Evolutionary conservation across 441 rosid species (phyloP), one percentile per base, ranked within the genome.

Genomic region (Eruca vesicaria): DNA sequence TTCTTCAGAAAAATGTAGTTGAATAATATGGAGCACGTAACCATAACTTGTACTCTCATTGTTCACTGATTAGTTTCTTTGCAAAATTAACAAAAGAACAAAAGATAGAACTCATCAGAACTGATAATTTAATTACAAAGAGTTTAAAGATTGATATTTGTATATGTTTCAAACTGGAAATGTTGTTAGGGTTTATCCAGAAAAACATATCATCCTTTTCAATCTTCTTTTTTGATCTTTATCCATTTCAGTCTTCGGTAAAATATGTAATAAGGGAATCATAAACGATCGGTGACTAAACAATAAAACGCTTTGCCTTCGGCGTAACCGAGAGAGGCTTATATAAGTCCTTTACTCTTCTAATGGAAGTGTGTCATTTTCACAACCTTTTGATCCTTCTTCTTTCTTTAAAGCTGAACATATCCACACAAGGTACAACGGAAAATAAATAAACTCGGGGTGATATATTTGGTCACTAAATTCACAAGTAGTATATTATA

Each of bases 321-420:
- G 68, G 53, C 43, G 21, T 11, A 16, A 59, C 31, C 53, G 28
- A 59, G 36, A 59, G 73, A 41, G 14, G 50, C 23, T 52, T 36
- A n/a, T 18, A 19, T 18, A 18, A 60, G 56, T 67, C 68, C 3
- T 60, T 48, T 61, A 41, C 65, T 38, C 55, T 76, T 69, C 31
- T 31, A 63, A 41, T 69, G 61, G 16, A 63, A 43, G 66, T 76
- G 53, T 23, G 80, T 77, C 80, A 59, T 77, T 77, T 77, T 77
- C 80, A 71, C 29, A 57, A 77, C 57, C 76, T 77, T 73, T 63
- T 36, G n/a, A 56, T 76, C 60, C 19, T 43, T 63, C 36, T 38
- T 41, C 36, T 69, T 64, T 63, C 19, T 63, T 16, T 55, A 41
- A 63, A 61, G 66, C 41, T 69, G 35, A 55, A 70, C 60, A 70